Evolutionary conservation across 179 eudicot genomes (phyloP).

Genomic region (Sideroxylon spinosum): DNA sequence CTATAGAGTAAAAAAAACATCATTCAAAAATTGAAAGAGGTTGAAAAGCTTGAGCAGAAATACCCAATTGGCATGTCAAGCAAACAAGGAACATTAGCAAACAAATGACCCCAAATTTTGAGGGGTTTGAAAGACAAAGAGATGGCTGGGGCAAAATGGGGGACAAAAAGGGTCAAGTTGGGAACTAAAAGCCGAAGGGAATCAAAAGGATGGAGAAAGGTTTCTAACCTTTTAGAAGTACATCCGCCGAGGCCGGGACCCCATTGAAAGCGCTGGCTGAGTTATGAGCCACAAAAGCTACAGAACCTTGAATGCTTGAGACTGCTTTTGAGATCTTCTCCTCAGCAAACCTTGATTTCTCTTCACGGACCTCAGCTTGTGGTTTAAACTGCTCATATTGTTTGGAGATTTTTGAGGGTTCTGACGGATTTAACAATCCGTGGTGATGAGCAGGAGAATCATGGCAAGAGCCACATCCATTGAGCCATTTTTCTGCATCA

Average conservation of each 20-base stretch:
- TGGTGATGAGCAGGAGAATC: constrained; percentile 23
- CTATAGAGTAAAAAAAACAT: no score
- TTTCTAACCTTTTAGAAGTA: constrained; percentile 68
- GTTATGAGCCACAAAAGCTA: constrained; percentile 5
- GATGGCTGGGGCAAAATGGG: no score
- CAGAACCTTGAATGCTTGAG: constrained; percentile 25
- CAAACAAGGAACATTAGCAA: no score
- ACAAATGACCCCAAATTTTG: no score
- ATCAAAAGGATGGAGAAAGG: constrained; percentile 40
- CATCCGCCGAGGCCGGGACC: constrained; percentile 30
- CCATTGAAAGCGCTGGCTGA: no score
- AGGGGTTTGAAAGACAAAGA: no score
- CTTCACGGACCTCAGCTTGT: constrained; percentile 34
- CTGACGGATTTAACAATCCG: constrained; percentile 15
- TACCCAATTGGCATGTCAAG: no score
- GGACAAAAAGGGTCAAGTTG: no score
- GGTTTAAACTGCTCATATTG: constrained; percentile 28
- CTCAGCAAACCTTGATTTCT: constrained; percentile 46
- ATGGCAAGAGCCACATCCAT: constrained; percentile 44
- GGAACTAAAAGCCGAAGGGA: constrained; percentile 29
- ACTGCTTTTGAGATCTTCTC: constrained; percentile 34
- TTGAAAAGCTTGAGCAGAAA: no score
- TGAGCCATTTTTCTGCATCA: constrained; percentile 92
- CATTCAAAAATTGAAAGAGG: no score
- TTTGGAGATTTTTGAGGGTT: constrained; percentile 17